Evolutionary conservation across 2,329 filamentous ascomycete species (phyloP).

Genomic region (Colletotrichum nymphaeae): DNA sequence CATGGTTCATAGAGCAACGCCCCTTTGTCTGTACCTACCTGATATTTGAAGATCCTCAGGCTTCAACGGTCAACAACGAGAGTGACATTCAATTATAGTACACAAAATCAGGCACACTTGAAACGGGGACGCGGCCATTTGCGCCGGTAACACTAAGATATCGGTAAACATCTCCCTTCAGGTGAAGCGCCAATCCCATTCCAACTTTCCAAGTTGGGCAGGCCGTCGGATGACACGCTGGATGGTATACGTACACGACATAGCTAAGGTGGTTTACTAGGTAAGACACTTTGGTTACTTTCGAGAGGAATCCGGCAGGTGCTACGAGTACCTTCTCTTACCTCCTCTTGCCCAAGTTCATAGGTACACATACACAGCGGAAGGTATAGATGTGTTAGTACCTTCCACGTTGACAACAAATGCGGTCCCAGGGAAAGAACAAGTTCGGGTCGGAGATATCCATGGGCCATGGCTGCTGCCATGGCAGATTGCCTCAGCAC

Average conservation of each 20-base stretch:
- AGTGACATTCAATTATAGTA: neutral
- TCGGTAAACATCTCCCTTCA: neutral
- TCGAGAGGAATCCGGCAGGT: neutral
- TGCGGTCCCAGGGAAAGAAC: neutral
- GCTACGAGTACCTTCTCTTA: neutral
- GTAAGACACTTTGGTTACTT: neutral
- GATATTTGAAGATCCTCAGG: neutral
- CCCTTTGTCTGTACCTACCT: neutral
- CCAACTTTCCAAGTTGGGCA: neutral
- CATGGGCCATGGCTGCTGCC: neutral
- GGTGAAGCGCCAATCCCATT: neutral
- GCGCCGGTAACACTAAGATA: neutral
- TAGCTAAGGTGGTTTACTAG: neutral
- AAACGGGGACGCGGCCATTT: constrained; percentile 11
- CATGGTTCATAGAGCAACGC: neutral
- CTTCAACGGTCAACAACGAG: neutral
- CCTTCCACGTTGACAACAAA: neutral
- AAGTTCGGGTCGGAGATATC: neutral
- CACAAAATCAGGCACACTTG: constrained; percentile 16
- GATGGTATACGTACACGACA: neutral
- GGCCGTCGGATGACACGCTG: constrained; percentile 4
- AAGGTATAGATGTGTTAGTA: neutral
- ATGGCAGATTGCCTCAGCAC: neutral
- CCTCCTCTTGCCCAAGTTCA: neutral
- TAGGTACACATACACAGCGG: neutral